These are phyloP conservation scores for Torulaspora quercuum DNA, from an alignment of 805 yeast species.

Conservation along the genomic window DNA sequence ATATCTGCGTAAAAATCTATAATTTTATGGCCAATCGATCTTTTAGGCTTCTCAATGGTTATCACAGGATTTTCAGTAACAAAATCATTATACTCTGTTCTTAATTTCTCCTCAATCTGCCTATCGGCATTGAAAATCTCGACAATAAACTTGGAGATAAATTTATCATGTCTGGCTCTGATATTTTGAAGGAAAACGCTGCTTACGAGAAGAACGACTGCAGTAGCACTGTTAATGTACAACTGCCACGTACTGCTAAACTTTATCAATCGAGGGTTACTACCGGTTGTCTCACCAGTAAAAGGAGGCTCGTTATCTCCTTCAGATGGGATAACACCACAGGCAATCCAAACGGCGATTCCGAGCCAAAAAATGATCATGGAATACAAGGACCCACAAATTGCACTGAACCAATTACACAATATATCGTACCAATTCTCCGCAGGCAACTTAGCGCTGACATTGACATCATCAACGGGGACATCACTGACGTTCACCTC, in stretches of 20 bases:
- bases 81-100: constrained; percentile 24
- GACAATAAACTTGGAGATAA: constrained; percentile 24
- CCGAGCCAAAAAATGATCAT: constrained; percentile 40
- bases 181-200: constrained; percentile 41
- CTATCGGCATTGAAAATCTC: constrained; percentile 29
- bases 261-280: constrained; percentile 23
- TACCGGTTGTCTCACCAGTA: constrained; percentile 27
- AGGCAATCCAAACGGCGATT: constrained; percentile 40
- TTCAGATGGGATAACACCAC: constrained; percentile 35
- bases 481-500: constrained; percentile 3
- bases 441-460: constrained; percentile 22
- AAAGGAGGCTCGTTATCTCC: constrained; percentile 30
- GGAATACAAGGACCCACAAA: constrained; percentile 35
- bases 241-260: constrained; percentile 42
- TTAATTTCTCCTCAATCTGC: constrained; percentile 30
- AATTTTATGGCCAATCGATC: constrained; percentile 21
- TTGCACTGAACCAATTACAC: constrained; percentile 26
- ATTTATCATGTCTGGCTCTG: constrained; percentile 39
- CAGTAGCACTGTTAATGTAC: constrained; percentile 43
- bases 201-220: constrained; percentile 38
- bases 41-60: constrained; percentile 18
- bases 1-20: constrained; percentile 43
- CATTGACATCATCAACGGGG: constrained; percentile 5
- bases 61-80: constrained; percentile 28
- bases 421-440: constrained; percentile 38